Conservation (phyloP, 1,139 yeast genomes). For the Suhomyces wounanorum region DNA sequence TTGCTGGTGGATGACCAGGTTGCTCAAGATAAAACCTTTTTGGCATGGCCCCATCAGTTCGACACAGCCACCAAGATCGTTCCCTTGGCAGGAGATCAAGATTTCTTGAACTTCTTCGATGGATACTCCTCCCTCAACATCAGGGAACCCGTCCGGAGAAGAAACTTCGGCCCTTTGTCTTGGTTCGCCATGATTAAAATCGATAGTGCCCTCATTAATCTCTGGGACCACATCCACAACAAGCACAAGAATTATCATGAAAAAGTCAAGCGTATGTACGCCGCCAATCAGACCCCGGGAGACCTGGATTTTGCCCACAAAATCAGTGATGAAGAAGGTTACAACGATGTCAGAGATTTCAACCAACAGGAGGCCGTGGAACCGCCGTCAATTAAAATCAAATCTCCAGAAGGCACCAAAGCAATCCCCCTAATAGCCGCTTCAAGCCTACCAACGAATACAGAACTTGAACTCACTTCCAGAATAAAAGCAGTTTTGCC, state of each 20-base stretch:
- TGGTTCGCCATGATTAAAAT: constrained; percentile 35
- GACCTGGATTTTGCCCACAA: constrained; percentile 15
- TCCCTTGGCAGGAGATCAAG: constrained; percentile 20
- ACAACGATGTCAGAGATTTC: constrained; percentile 13
- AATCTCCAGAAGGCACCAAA: neutral
- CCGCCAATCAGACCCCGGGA: constrained; percentile 5
- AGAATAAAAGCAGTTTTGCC: constrained; percentile 37
- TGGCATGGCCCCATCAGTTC: constrained; percentile 2
- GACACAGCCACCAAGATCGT: neutral
- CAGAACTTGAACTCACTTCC: constrained; percentile 24
- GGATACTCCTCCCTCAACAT: constrained; percentile 31
- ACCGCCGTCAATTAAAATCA: neutral
- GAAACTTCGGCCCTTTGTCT: constrained; percentile 37
- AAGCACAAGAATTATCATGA: constrained; percentile 4
- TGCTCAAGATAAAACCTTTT: neutral
- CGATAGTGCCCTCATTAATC: constrained; percentile 23
- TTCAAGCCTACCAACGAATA: constrained; percentile 13
- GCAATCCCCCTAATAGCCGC: neutral
- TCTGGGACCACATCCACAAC: constrained; percentile 23
- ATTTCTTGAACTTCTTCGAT: constrained; percentile 35
- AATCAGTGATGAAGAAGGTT: constrained; percentile 17
- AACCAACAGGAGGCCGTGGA: neutral
- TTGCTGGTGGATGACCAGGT: neutral
- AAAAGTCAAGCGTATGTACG: constrained; percentile 5
- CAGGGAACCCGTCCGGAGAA: constrained; percentile 25